Evolutionary conservation across 2,329 filamentous ascomycete genomes (phyloP), one percentile per base, ranked within the genome.

Genomic region (Colletotrichum viniferum): DNA sequence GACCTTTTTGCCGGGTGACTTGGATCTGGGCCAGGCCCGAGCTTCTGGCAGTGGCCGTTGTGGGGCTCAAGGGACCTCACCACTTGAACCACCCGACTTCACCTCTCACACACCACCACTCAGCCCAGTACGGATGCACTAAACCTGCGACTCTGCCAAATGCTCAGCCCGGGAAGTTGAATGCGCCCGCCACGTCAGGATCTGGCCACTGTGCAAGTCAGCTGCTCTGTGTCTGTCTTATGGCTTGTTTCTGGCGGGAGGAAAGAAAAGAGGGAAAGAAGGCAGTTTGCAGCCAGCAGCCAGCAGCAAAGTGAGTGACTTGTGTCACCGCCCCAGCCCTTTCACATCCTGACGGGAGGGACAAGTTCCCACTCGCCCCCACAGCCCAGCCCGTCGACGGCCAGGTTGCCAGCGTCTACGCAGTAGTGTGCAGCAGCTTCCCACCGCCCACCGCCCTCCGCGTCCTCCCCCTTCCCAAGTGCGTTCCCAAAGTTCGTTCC

Each of bases 151-250:
- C 43, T 48, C 36, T 48, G 43, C 43, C 18, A 4, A 21, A 48
- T 48, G 43, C 43, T 48, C 43, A 48, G 43, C 18, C 43, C 43
- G 43, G 3, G 9, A 10, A 48, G 43, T 12, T 48, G 43, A 13
- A 48, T 48, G 43, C 43, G 72, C 75, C 75, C 60, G 75, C 75
- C 75, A 77, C 75, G 75, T 77, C 75, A 76, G 68, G 75, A 63
- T 74, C 52, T 62, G 67, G 66, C 32, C 64, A 55, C 36, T 56
- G 62, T 56, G 12, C 52, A 21, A 34, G 58, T 34, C 21, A 55
- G 18, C 43, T 24, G 18, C 36, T 14, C 28, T 9, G 28, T 56
- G 26, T 13, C 21, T 48, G 62, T 43, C 34, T 64, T 56, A 13
- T 48, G 16, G 16, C 36, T 28, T 43, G 38, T 2, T 3, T 43